These are phyloP conservation scores for Umbellularia californica DNA, from an alignment of 164 flowering plant species.

Conservation along the genomic window DNA sequence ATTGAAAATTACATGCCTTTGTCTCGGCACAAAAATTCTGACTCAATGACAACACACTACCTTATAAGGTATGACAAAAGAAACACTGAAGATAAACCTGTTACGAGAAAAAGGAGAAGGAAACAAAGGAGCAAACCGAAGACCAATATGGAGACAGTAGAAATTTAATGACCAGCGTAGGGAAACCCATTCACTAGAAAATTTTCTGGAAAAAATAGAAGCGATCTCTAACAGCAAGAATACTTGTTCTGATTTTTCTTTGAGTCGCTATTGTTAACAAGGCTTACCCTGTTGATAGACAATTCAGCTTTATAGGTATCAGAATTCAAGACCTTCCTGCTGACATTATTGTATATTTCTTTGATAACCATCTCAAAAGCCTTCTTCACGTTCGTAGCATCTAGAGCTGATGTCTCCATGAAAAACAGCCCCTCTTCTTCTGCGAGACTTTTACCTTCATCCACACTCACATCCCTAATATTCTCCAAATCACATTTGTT, in stretches of 20 bases:
- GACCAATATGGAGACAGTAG: neutral
- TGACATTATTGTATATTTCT: conserved; percentile 23
- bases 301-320: conserved; percentile 37
- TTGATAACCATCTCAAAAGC: conserved; percentile 30
- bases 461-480: conserved; percentile 22
- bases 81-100: neutral
- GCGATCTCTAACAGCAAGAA: conserved; percentile 24
- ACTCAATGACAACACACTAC: neutral
- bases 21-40: conserved; percentile 4
- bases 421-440: conserved; percentile 42
- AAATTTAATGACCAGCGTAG: conserved; percentile 10
- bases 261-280: conserved; percentile 26
- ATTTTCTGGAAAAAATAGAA: no score
- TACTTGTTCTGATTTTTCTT: conserved; percentile 22
- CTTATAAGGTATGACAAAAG: neutral
- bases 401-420: conserved; percentile 44
- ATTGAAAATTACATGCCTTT: conserved; percentile 7
- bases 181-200: neutral
- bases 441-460: conserved; percentile 42
- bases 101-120: neutral
- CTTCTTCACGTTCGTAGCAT: conserved; percentile 36
- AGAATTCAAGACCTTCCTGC: conserved; percentile 42
- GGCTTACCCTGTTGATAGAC: conserved; percentile 41
- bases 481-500: conserved; percentile 34
- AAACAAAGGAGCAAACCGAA: neutral